Percentiles rank a stretch among this genome's conserved stretches.
These are phyloP conservation scores for Hypoxylon sp. DNA, from an alignment of 2,329 filamentous ascomycete species.

Conservation along the genomic window DNA sequence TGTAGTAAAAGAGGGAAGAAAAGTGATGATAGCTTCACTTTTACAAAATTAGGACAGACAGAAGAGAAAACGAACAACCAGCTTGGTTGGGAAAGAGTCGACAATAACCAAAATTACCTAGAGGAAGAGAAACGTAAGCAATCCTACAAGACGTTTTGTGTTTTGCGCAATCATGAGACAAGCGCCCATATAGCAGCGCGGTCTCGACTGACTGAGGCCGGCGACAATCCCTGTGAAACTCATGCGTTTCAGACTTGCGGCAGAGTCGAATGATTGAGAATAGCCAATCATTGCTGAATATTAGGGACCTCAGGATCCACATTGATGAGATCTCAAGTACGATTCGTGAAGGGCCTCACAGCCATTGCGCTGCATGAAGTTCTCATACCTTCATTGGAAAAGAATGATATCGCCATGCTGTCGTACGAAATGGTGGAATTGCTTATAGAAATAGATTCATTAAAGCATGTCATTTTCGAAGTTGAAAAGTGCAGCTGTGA, in stretches of 20 bases:
- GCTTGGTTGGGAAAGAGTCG: conserved; percentile 26
- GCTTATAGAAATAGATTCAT: not conserved
- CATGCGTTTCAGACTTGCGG: conserved; percentile 64
- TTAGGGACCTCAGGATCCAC: conserved; percentile 17
- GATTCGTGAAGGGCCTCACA: conserved; percentile 24
- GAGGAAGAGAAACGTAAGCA: conserved; percentile 37
- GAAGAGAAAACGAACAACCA: conserved; percentile 24
- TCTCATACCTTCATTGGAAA: not conserved
- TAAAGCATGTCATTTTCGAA: conserved; percentile 6
- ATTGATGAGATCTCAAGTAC: conserved; percentile 25
- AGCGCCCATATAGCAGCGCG: conserved; percentile 21
- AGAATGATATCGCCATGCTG: not conserved
- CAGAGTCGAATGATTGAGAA: conserved; percentile 58
- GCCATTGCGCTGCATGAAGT: conserved; percentile 9
- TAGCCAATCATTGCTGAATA: conserved; percentile 32
- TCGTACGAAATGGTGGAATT: not conserved
- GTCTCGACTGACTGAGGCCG: conserved; percentile 42
- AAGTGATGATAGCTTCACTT: conserved; percentile 45
- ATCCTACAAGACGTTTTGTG: conserved; percentile 33
- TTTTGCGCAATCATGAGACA: conserved; percentile 38
- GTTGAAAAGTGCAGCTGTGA: not conserved
- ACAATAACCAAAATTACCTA: conserved; percentile 26
- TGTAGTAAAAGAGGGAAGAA: conserved; percentile 37
- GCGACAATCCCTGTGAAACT: conserved; percentile 54
- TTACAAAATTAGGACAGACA: conserved; percentile 35